Conservation (phyloP, 495 filamentous ascomycete species). For the Filosporella fistucella region DNA sequence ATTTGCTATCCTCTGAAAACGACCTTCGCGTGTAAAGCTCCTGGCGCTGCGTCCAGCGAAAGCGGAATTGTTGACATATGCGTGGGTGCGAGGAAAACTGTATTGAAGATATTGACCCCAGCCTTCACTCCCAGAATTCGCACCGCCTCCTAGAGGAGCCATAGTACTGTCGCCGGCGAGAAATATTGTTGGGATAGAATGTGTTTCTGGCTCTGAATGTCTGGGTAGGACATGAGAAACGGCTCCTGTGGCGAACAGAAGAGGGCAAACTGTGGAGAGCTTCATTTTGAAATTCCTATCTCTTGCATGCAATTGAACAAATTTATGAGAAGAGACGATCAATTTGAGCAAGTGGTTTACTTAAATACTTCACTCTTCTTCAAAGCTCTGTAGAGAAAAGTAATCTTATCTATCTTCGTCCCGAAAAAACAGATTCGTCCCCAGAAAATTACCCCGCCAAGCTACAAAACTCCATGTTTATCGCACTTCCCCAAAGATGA, state of each 20-base stretch:
- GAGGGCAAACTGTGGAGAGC: background rate
- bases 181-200: background rate
- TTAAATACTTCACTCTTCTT: background rate
- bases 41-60: background rate
- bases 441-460: background rate
- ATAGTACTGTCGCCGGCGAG: constrained; percentile 1
- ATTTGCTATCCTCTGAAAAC: background rate
- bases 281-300: background rate
- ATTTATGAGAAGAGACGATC: background rate
- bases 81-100: background rate
- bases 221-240: background rate
- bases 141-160: background rate
- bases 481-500: background rate
- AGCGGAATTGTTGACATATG: background rate
- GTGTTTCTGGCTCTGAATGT: background rate
- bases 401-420: too few relatives aligned
- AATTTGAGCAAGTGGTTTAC: background rate
- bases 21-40: background rate
- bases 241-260: background rate
- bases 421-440: background rate
- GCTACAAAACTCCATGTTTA: background rate
- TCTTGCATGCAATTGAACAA: background rate
- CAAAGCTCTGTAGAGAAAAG: too few relatives aligned
- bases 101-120: constrained; percentile 6
- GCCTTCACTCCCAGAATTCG: background rate